Percentiles rank a stretch among this genome's conserved stretches.
phyloP scores from a whole-genome alignment of 768 basidiomycete genomes.

The Naganishia antarctica region DNA sequence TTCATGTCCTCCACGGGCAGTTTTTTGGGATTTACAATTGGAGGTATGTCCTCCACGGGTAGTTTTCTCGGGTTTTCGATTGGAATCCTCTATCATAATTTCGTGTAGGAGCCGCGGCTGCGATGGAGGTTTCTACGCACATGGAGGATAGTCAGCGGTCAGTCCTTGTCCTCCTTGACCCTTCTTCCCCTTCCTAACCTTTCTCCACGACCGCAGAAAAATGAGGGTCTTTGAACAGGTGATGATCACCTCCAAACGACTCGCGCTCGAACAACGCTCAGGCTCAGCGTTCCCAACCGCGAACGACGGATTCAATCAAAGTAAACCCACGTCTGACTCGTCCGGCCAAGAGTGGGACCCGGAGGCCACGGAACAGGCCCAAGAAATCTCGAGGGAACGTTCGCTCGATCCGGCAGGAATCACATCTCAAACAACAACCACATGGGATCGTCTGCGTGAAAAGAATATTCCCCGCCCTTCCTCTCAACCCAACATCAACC shows the following conservation, averaged over 20 bases:
- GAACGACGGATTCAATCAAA: too few species aligned
- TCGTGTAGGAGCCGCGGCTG: conserved; percentile 33
- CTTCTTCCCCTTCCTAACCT: neutral
- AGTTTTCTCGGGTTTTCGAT: conserved; percentile 37
- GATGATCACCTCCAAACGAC: conserved; percentile 27
- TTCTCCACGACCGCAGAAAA: conserved; percentile 25
- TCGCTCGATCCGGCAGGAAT: neutral
- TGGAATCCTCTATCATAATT: too few species aligned
- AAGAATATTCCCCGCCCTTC: neutral
- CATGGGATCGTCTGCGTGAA: conserved; percentile 25
- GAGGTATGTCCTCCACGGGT: conserved; percentile 27
- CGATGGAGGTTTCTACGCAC: conserved; percentile 35
- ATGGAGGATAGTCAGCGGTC: conserved; percentile 37
- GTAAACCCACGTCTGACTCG: neutral
- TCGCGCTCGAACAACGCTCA: conserved; percentile 26
- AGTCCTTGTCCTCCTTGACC: conserved; percentile 12
- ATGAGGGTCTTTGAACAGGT: conserved; percentile 34
- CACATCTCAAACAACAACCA: conserved; percentile 1
- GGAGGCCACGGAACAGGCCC: conserved; percentile 6
- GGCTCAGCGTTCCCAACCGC: neutral
- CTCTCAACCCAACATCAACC: neutral
- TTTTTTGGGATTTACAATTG: conserved; percentile 38
- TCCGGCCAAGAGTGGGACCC: conserved; percentile 12
- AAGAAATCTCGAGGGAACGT: conserved; percentile 13
- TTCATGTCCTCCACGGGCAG: conserved; percentile 22